Conservation (phyloP, 805 yeast genomes). For the Nakazawaea pomicola region DNA sequence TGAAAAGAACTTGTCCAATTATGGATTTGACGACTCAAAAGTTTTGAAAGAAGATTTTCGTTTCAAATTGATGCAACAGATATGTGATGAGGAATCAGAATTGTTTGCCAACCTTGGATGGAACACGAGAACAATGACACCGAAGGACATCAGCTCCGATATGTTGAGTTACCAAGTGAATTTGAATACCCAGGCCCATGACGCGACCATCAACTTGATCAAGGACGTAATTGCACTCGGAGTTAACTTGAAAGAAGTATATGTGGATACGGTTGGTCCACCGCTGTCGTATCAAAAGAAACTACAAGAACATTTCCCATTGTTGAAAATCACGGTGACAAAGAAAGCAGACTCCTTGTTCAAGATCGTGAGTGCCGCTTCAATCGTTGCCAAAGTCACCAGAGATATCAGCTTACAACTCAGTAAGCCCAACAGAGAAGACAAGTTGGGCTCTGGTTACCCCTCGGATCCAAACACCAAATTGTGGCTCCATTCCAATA, state of each 20-base stretch:
- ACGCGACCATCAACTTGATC: slow-evolving; percentile 80
- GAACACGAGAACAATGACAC: slow-evolving; percentile 80
- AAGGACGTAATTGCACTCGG: slow-evolving; percentile 56
- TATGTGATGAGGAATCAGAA: slow-evolving; percentile 43
- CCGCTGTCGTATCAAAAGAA: slow-evolving; percentile 80
- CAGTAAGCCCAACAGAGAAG: slow-evolving; percentile 27
- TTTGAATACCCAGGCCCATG: slow-evolving; percentile 94
- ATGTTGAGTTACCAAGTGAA: slow-evolving; percentile 68
- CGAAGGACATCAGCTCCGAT: slow-evolving; percentile 81
- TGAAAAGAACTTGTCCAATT: slow-evolving; percentile 43
- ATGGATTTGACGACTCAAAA: slow-evolving; percentile 93
- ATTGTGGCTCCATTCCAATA: slow-evolving; percentile 59
- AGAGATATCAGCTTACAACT: slow-evolving; percentile 61
- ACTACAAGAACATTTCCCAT: slow-evolving; percentile 64
- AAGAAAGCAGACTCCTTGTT: slow-evolving; percentile 92
- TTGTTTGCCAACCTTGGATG: slow-evolving; percentile 69
- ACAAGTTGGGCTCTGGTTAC: slow-evolving; percentile 82
- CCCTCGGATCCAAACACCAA: slow-evolving; percentile 89
- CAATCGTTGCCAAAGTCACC: slow-evolving; percentile 94
- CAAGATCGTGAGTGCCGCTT: slow-evolving; percentile 92
- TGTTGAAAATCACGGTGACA: slow-evolving; percentile 69
- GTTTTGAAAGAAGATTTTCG: slow-evolving; percentile 72
- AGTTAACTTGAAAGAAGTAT: slow-evolving; percentile 64
- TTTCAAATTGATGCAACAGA: slow-evolving; percentile 49
- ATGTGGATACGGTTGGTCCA: slow-evolving; percentile 96